phyloP scores from a whole-genome alignment of 495 filamentous ascomycete genomes.

The Talaromyces stipitatus region DNA sequence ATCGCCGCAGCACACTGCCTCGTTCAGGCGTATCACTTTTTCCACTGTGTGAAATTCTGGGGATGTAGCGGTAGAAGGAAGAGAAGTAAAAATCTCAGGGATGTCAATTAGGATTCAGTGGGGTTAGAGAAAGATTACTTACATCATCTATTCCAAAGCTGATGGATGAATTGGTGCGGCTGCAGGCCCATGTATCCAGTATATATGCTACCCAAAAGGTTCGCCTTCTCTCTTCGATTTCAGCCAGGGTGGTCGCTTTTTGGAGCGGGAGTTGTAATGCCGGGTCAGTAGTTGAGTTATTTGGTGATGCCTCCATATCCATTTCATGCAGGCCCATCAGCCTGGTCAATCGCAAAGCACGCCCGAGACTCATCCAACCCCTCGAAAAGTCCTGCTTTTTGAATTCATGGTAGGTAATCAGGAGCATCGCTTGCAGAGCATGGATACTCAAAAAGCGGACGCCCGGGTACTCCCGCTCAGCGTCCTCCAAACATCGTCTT shows the following conservation, averaged over 20 bases:
- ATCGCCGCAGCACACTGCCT: neutral
- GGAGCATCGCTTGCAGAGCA: neutral
- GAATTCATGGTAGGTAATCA: neutral
- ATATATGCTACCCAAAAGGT: conserved; percentile 19
- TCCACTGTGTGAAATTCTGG: neutral
- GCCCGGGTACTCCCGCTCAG: neutral
- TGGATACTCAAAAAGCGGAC: neutral
- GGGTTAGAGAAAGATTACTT: neutral
- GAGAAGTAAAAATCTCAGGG: neutral
- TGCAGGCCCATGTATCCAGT: conserved; percentile 8
- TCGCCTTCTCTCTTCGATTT: conserved; percentile 14
- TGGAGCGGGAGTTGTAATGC: neutral
- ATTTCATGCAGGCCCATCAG: conserved; percentile 42
- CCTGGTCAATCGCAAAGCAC: conserved; percentile 45
- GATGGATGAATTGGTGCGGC: neutral
- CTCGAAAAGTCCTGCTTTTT: neutral
- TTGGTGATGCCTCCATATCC: conserved; percentile 17
- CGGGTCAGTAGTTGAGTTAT: neutral
- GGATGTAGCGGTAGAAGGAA: neutral
- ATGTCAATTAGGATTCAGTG: neutral
- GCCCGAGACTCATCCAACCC: conserved; percentile 24
- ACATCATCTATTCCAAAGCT: neutral
- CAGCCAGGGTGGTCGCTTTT: neutral
- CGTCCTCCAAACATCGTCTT: neutral
- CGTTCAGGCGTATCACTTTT: neutral